Evolutionary conservation across 768 basidiomycete species (phyloP).

Genomic region (Tylopilus rubrobrunneus): DNA sequence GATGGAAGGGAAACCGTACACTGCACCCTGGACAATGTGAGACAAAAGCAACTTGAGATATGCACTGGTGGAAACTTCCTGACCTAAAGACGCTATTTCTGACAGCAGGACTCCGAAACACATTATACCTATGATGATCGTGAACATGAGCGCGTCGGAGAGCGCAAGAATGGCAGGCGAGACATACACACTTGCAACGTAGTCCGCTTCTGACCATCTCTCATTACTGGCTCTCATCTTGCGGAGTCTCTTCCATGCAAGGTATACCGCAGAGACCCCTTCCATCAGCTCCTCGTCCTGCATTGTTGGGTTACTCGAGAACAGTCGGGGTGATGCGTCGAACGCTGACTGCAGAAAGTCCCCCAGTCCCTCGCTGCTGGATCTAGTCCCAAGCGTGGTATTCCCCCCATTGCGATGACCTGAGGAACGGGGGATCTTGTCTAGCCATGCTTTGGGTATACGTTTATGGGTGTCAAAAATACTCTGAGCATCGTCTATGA

Average conservation of each 20-base stretch:
- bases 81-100: constrained; percentile 42
- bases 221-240: constrained; percentile 43
- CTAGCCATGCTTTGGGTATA: constrained; percentile 42
- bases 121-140: constrained; percentile 38
- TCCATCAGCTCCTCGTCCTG: constrained; percentile 28
- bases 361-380: constrained; percentile 11
- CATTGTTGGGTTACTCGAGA: constrained; percentile 27
- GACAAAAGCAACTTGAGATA: neutral
- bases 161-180: neutral
- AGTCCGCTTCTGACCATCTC: constrained; percentile 53
- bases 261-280: constrained; percentile 39
- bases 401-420: neutral
- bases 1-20: constrained; percentile 47
- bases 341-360: constrained; percentile 32
- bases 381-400: neutral
- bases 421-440: constrained; percentile 30
- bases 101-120: constrained; percentile 45
- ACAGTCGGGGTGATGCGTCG: constrained; percentile 36
- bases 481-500: constrained; percentile 33
- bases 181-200: constrained; percentile 38
- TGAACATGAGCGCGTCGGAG: neutral
- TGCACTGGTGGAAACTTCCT: constrained; percentile 1
- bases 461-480: constrained; percentile 37
- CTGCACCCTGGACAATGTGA: constrained; percentile 37
- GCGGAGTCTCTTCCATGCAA: constrained; percentile 42